phyloP scores from a whole-genome alignment of 257 asterid genomes.

The Echium plantagineum region DNA sequence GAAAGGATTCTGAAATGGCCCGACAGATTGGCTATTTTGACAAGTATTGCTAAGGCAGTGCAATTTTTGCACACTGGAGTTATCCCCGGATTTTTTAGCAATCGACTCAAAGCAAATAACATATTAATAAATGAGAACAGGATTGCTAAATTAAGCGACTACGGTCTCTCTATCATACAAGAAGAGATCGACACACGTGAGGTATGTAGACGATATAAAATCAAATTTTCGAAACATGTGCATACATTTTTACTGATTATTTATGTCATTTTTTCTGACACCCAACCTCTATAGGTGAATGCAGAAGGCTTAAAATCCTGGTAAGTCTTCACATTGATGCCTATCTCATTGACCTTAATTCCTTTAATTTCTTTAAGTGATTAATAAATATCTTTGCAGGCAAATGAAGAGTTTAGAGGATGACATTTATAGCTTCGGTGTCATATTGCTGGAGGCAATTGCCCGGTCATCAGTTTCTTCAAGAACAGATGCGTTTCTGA shows the following conservation, averaged over 20 bases:
- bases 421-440: slow-evolving; percentile 57
- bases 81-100: slow-evolving; percentile 56
- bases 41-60: slow-evolving; percentile 61
- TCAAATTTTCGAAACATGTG: not conserved
- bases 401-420: slow-evolving; percentile 43
- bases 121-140: slow-evolving; percentile 45
- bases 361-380: too few species aligned
- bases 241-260: not conserved
- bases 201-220: slow-evolving; percentile 15
- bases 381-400: slow-evolving; percentile 27
- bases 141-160: slow-evolving; percentile 61
- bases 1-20: slow-evolving; percentile 54
- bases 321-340: slow-evolving; percentile 9
- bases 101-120: slow-evolving; percentile 44
- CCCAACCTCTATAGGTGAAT: slow-evolving; percentile 17
- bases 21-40: slow-evolving; percentile 45
- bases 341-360: not conserved
- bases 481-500: slow-evolving; percentile 46
- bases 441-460: slow-evolving; percentile 48
- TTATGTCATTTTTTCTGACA: slow-evolving; percentile 3
- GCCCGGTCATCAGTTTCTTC: slow-evolving; percentile 31
- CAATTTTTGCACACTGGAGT: slow-evolving; percentile 74
- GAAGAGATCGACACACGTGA: slow-evolving; percentile 34
- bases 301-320: slow-evolving; percentile 42
- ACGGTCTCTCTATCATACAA: slow-evolving; percentile 51